Evolutionary conservation across 768 basidiomycete genomes (phyloP).

Genomic region (Suillus tomentosus): DNA sequence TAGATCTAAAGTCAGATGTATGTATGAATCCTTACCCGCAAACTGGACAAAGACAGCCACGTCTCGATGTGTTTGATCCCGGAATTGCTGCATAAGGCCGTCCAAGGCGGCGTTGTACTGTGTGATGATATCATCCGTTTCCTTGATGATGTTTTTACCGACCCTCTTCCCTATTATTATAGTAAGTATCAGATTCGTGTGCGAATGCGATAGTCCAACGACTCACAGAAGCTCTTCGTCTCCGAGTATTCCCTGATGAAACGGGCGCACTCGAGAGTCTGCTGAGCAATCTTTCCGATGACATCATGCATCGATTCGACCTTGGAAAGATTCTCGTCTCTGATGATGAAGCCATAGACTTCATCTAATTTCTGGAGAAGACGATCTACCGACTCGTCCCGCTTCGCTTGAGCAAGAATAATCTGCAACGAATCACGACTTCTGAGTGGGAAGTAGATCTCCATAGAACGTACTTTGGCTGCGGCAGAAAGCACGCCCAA

Average conservation of each 20-base stretch:
- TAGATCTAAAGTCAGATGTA: background rate
- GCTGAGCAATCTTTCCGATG: conserved; percentile 15
- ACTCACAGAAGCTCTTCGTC: conserved; percentile 24
- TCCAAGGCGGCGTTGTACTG: background rate
- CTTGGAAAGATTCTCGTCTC: background rate
- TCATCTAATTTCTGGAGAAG: conserved; percentile 4
- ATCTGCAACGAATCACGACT: background rate
- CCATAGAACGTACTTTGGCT: background rate
- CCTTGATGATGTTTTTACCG: background rate
- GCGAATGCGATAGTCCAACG: background rate
- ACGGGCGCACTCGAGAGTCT: conserved; percentile 30
- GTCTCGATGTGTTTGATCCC: background rate
- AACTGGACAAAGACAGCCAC: background rate
- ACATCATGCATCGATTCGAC: background rate
- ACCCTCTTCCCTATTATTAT: background rate
- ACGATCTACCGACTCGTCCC: background rate
- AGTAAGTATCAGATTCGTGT: background rate
- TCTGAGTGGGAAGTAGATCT: no score
- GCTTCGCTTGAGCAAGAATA: conserved; percentile 9
- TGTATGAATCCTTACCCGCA: background rate
- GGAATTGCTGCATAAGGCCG: conserved; percentile 4
- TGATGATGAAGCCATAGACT: conserved; percentile 1
- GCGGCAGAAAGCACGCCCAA: conserved; percentile 3
- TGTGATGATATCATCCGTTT: background rate
- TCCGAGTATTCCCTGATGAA: conserved; percentile 31